Evolutionary conservation across 208 protist genomes (phyloP), one percentile per base, ranked within the genome.

Genomic region (Trypanosoma caninum): DNA sequence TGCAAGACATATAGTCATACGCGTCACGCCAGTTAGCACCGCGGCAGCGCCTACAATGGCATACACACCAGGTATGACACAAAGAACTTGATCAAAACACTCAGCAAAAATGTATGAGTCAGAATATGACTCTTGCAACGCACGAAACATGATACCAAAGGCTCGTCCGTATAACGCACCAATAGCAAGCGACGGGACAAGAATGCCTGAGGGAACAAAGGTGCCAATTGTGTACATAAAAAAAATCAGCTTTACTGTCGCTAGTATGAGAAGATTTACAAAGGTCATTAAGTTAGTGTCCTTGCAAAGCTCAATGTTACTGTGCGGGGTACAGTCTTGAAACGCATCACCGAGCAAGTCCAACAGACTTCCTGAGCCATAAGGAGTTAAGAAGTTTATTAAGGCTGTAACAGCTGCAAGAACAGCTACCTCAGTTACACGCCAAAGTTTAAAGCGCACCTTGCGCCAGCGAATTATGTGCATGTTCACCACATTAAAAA

Each of bases 1-100:
- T 3, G 85, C 92, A 2, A 98, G 82, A 53, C 80, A 95, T 25
- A 98, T 84, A 5, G 93, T 95, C 79, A 98, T 95, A 44, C 92
- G 80, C 13, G 86, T 93, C 2, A 98, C 93, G 20, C 95, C 96
- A 9, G 91, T 95, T 41, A 98, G 74, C 50, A 98, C 67, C 9
- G 90, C 74, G 0, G 90, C 92, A 0, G 95, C 89, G 33, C 96
- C 96, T 9, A 98, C 93, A 28, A 98, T 85, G 0, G 94, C 91
- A 50, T 96, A 97, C 18, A 87, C 76, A n/a, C 89, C 94, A 0
- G 93, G 77, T 63, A 96, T 91, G 9, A 98, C 78, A 30, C 68
- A 76, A 14, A 87, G 41, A 58, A 81, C 80, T 59, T 89, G 80
- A 31, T 74, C 60, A 31, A 40, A 72, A 52, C 79, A 86, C 65